Conservation (phyloP, 768 basidiomycete species). For the Amanita fuliginea region DNA sequence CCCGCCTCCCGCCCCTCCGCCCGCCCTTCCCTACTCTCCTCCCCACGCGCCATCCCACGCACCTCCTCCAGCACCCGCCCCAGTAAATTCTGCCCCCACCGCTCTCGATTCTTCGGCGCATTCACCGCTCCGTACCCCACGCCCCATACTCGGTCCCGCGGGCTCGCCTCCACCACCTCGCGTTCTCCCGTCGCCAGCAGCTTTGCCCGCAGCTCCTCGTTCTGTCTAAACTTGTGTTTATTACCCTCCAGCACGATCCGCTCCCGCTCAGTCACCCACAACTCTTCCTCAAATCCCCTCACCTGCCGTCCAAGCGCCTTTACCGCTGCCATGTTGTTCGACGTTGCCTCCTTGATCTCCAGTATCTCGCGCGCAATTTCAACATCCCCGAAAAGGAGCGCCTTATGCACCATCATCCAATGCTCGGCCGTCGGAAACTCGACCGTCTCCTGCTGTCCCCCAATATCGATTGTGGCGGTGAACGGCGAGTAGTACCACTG, state of each 20-base stretch:
- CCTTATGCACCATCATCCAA: conserved; percentile 62
- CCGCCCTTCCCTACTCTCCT: background rate
- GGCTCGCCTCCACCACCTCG: conserved; percentile 46
- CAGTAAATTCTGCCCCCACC: conserved; percentile 50
- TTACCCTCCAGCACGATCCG: conserved; percentile 44
- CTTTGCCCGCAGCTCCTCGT: conserved; percentile 25
- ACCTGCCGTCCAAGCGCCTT: conserved; percentile 47
- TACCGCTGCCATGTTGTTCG: conserved; percentile 27
- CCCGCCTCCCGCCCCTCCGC: background rate
- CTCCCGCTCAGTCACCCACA: conserved; percentile 35
- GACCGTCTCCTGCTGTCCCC: conserved; percentile 18
- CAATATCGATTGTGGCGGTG: conserved; percentile 22
- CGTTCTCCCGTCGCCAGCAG: conserved; percentile 38
- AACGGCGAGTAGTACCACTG: conserved; percentile 41
- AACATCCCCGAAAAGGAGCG: conserved; percentile 39
- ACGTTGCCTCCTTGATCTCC: conserved; percentile 18
- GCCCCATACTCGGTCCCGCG: conserved; percentile 52
- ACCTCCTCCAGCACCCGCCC: conserved; percentile 36
- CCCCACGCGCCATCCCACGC: conserved; percentile 18
- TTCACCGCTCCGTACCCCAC: conserved; percentile 43
- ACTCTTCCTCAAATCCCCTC: conserved; percentile 31
- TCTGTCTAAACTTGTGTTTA: conserved; percentile 43
- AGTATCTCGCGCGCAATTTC: conserved; percentile 32
- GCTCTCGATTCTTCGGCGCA: conserved; percentile 26
- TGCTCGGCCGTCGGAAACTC: conserved; percentile 44